phyloP scores from a whole-genome alignment of 2,329 filamentous ascomycete species.

The Geosmithia morbida region DNA sequence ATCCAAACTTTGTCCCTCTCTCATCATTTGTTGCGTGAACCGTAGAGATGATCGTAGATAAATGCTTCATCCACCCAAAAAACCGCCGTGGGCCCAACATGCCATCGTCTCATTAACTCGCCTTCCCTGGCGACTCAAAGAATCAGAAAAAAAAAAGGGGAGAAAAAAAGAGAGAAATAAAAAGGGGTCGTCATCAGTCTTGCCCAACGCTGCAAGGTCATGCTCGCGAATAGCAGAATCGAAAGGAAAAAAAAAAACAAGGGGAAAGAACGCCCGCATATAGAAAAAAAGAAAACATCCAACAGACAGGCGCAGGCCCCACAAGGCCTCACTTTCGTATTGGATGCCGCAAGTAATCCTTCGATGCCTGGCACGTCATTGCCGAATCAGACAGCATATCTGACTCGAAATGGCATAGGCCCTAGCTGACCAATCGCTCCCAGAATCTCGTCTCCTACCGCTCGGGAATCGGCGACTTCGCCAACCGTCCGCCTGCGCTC shows the following conservation, averaged over 20 bases:
- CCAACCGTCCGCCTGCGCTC: constrained; percentile 61
- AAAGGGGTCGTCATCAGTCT: background rate
- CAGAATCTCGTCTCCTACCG: constrained; percentile 32
- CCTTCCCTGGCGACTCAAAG: background rate
- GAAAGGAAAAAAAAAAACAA: background rate
- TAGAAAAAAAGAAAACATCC: background rate
- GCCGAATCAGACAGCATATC: too few species aligned
- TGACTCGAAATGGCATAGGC: constrained; percentile 15
- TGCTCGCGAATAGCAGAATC: background rate
- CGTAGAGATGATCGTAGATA: too few species aligned
- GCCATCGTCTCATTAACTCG: background rate
- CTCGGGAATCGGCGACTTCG: constrained; percentile 49
- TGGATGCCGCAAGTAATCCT: background rate
- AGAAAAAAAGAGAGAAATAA: background rate
- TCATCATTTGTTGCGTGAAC: too few species aligned
- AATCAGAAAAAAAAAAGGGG: background rate
- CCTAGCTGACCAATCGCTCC: constrained; percentile 21
- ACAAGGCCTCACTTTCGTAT: background rate
- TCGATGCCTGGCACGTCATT: too few species aligned
- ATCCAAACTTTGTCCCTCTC: too few species aligned
- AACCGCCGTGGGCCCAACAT: background rate
- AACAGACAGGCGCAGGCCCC: too few species aligned
- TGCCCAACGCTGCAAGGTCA: background rate
- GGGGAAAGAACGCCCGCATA: background rate
- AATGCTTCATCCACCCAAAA: too few species aligned